These are phyloP conservation scores for Solanum hybrid DNA, from an alignment of 305 asterid species.

Conservation along the genomic window DNA sequence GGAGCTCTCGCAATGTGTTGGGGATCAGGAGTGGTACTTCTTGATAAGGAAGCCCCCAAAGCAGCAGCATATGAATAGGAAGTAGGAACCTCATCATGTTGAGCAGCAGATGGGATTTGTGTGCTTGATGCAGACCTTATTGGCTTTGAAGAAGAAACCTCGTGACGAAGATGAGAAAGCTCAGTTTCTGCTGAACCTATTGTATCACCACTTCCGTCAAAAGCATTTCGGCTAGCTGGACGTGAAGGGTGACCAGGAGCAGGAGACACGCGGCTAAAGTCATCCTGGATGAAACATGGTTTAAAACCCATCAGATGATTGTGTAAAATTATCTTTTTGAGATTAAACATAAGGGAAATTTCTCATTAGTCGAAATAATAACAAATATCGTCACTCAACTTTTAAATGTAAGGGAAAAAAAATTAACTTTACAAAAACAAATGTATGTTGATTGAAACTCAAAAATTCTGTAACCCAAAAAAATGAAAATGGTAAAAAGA, in stretches of 20 bases:
- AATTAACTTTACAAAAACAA: not conserved
- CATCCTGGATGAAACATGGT: conserved; percentile 49
- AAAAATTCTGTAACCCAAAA: not conserved
- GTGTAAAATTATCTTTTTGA: not conserved
- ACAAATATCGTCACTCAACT: not conserved
- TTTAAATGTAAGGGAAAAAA: not conserved
- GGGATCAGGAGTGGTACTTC: conserved; percentile 94
- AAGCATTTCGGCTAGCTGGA: conserved; percentile 78
- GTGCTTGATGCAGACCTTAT: conserved; percentile 31
- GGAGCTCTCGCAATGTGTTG: conserved; percentile 77
- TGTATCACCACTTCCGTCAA: conserved; percentile 44
- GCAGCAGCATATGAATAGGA: conserved; percentile 93
- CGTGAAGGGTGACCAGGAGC: conserved; percentile 73
- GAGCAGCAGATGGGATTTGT: conserved; percentile 48
- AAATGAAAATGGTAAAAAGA: not conserved
- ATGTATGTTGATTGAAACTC: not conserved
- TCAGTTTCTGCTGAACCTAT: conserved; percentile 60
- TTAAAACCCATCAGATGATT: not conserved
- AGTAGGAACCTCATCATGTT: conserved; percentile 46
- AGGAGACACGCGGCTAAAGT: conserved; percentile 56
- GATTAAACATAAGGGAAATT: not conserved
- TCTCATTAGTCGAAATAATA: not conserved
- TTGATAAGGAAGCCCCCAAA: conserved; percentile 35
- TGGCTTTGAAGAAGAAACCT: conserved; percentile 42
- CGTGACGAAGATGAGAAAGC: conserved; percentile 54